A percentile compares a stretch with the other conserved stretches of the same genome.
These are phyloP conservation scores for Ceratocystis alfenasii DNA, from an alignment of 2,329 filamentous ascomycete genomes.

Conservation along the genomic window DNA sequence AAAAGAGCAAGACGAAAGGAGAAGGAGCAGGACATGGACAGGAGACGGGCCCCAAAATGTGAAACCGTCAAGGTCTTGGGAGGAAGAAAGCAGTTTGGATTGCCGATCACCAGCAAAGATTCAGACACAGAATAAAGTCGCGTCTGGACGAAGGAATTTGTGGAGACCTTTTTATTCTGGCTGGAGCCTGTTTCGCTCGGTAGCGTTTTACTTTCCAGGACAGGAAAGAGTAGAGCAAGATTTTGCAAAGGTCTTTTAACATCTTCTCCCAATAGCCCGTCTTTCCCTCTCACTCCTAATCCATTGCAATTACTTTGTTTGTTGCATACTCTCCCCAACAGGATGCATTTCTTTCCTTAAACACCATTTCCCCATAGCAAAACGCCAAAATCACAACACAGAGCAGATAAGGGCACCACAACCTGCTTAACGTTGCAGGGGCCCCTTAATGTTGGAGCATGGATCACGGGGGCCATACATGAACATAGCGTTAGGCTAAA, in stretches of 20 bases:
- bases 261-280: no score
- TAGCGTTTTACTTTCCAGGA: no score
- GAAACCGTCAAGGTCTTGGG: conserved; percentile 9
- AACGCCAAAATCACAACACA: neutral
- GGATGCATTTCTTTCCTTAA: no score
- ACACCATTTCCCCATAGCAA: neutral
- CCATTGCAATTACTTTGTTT: no score
- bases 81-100: neutral
- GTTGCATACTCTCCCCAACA: no score
- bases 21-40: neutral
- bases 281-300: no score
- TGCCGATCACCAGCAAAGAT: neutral
- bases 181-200: neutral
- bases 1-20: neutral
- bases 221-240: no score
- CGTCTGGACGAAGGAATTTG: neutral
- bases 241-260: no score
- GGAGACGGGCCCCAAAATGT: conserved; percentile 9
- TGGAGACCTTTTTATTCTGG: neutral
- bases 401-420: neutral
- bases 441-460: neutral
- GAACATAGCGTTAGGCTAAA: neutral
- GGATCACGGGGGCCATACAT: neutral
- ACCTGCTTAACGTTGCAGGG: neutral
- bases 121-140: neutral